A percentile compares a stretch with the other conserved stretches of the same genome.
These are phyloP conservation scores for Cryptococcus depauperatus DNA, from an alignment of 1,284 basidiomycete species.

Conservation along the genomic window DNA sequence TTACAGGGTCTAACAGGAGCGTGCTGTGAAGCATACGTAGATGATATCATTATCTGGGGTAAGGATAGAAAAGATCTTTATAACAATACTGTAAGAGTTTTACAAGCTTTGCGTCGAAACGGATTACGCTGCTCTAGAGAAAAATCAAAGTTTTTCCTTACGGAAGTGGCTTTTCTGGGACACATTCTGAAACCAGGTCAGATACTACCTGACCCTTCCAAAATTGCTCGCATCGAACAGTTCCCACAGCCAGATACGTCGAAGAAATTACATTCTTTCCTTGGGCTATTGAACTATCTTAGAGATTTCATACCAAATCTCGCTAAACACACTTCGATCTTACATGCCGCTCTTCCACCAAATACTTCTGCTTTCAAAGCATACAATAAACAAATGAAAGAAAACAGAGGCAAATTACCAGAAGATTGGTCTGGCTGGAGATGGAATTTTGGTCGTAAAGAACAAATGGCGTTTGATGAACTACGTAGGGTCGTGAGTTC, in stretches of 20 bases:
- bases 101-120: neutral
- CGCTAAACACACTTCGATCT: too few species aligned
- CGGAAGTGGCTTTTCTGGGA: neutral
- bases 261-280: neutral
- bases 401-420: too few species aligned
- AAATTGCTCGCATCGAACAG: neutral
- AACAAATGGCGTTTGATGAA: neutral
- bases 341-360: too few species aligned
- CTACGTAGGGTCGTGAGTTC: neutral
- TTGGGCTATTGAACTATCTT: too few species aligned
- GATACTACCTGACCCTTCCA: neutral
- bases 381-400: too few species aligned
- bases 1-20: neutral
- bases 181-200: neutral
- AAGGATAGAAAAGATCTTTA: neutral
- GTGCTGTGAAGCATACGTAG: conserved; percentile 1
- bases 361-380: too few species aligned
- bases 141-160: neutral
- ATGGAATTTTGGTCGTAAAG: neutral
- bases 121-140: neutral
- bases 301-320: too few species aligned
- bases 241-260: neutral
- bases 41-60: neutral
- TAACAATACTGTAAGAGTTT: neutral
- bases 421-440: neutral